Percentiles rank a stretch among this genome's conserved stretches.
These are phyloP conservation scores for Chaetomiaceae sp. DNA, from an alignment of 2,329 filamentous ascomycete species.

Conservation along the genomic window DNA sequence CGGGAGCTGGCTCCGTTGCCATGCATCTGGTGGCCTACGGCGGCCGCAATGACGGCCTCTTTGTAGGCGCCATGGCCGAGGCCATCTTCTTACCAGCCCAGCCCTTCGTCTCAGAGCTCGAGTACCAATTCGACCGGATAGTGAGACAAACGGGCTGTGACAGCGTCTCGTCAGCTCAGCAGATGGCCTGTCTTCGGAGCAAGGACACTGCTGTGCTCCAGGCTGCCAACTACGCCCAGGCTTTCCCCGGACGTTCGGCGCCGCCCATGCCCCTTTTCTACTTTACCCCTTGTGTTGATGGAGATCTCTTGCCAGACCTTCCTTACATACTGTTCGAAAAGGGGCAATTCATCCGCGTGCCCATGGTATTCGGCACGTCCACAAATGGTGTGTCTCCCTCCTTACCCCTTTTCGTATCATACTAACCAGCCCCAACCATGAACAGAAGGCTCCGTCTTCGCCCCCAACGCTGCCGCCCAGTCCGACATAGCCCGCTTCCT, in stretches of 20 bases:
- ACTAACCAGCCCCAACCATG: background rate
- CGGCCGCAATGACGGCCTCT: slow-evolving; percentile 42
- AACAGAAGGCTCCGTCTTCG: slow-evolving; percentile 46
- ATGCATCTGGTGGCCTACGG: slow-evolving; percentile 47
- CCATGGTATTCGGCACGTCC: slow-evolving; percentile 42
- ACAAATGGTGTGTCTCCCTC: slow-evolving; percentile 35
- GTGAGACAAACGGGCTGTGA: slow-evolving; percentile 36
- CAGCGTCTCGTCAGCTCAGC: slow-evolving; percentile 22
- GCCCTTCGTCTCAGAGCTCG: slow-evolving; percentile 40
- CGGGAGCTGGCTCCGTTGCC: slow-evolving; percentile 55
- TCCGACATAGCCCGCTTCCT: slow-evolving; percentile 39
- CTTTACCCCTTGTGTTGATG: slow-evolving; percentile 49
- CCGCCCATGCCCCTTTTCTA: slow-evolving; percentile 41
- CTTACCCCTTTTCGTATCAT: background rate
- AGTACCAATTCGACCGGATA: slow-evolving; percentile 44
- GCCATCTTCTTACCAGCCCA: slow-evolving; percentile 49
- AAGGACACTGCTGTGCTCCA: slow-evolving; percentile 36
- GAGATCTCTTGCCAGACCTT: slow-evolving; percentile 40
- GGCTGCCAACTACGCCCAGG: slow-evolving; percentile 36
- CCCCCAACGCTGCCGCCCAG: slow-evolving; percentile 33
- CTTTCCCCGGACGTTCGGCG: slow-evolving; percentile 37
- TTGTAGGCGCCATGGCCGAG: slow-evolving; percentile 43
- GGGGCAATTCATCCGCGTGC: slow-evolving; percentile 41
- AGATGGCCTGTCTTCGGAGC: slow-evolving; percentile 41
- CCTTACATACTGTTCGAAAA: slow-evolving; percentile 38